Conservation (phyloP, 139 green algal species). For the Bryopsis sp. region DNA sequence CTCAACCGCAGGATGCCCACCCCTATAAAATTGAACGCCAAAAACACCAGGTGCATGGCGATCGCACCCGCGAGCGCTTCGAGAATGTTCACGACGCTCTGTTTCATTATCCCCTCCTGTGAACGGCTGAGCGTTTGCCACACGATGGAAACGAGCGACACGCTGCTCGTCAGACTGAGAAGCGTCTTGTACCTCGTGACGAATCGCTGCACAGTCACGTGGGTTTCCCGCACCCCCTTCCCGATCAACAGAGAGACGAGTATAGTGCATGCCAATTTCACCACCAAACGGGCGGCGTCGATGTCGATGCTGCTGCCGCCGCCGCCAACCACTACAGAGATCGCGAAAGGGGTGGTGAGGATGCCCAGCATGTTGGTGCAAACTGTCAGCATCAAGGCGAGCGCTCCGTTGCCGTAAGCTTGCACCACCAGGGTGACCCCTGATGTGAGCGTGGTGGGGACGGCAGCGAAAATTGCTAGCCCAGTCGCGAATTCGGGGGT, state of each 20-base stretch:
- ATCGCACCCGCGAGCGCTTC: constrained; percentile 21
- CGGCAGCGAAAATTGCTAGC: constrained; percentile 67
- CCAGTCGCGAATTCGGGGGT: constrained; percentile 57
- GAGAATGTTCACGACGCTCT: constrained; percentile 7
- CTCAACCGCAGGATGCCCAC: constrained; percentile 31
- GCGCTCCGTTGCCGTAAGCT: constrained; percentile 58
- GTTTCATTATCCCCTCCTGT: not conserved
- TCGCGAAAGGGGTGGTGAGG: constrained; percentile 51
- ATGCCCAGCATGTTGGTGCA: constrained; percentile 68
- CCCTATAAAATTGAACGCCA: constrained; percentile 41
- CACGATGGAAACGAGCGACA: constrained; percentile 46
- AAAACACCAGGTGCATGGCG: constrained; percentile 44
- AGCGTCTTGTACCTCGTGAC: constrained; percentile 27
- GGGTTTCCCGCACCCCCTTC: constrained; percentile 44
- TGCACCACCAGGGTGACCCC: constrained; percentile 53
- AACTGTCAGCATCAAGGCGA: constrained; percentile 74
- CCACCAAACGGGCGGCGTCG: constrained; percentile 47
- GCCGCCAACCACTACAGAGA: constrained; percentile 41
- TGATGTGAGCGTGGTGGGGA: constrained; percentile 73
- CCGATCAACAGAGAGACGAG: constrained; percentile 51
- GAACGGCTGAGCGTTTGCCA: constrained; percentile 43
- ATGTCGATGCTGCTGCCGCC: constrained; percentile 39
- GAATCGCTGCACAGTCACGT: constrained; percentile 17
- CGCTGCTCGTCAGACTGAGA: constrained; percentile 31
- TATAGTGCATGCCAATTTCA: constrained; percentile 71